Percentiles rank a stretch among this genome's conserved stretches.
phyloP scores from a whole-genome alignment of 805 yeast genomes.

The Suhomyces faveliae region DNA sequence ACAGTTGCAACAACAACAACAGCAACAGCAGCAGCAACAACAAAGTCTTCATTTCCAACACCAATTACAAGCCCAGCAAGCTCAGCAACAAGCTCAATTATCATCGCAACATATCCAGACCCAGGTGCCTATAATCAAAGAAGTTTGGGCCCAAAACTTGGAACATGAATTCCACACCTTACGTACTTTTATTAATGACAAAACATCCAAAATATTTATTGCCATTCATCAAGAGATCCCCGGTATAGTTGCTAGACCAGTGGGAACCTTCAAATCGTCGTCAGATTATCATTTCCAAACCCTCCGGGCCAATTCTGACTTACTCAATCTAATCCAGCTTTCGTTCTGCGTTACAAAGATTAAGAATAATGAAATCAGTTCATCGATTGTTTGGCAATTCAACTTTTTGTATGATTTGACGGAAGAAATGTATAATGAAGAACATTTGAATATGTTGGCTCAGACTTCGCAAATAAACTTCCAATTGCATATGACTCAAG shows the following conservation, averaged over 20 bases:
- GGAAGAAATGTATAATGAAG: constrained; percentile 82
- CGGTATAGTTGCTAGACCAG: constrained; percentile 93
- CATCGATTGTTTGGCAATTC: constrained; percentile 90
- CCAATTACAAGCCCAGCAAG: constrained; percentile 16
- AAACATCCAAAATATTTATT: constrained; percentile 46
- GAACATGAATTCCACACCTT: constrained; percentile 64
- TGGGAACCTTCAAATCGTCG: constrained; percentile 86
- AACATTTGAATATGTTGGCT: constrained; percentile 73
- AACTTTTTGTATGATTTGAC: constrained; percentile 80
- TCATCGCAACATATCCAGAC: constrained; percentile 8
- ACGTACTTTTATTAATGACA: constrained; percentile 56
- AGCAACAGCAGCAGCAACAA: constrained; percentile 18
- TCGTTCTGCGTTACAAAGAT: constrained; percentile 40
- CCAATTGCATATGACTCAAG: constrained; percentile 66
- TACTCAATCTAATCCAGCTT: constrained; percentile 80
- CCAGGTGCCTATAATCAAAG: constrained; percentile 55
- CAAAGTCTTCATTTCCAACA: constrained; percentile 18
- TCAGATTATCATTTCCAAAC: constrained; percentile 96
- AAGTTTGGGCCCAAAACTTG: constrained; percentile 72
- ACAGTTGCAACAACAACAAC: constrained; percentile 29
- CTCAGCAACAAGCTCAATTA: constrained; percentile 15
- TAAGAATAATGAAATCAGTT: constrained; percentile 47
- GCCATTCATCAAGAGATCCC: constrained; percentile 91
- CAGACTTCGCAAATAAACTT: constrained; percentile 82
- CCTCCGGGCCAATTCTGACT: constrained; percentile 84